Conservation (phyloP, 1,139 yeast species). For the Magnusiomyces starmeri region DNA sequence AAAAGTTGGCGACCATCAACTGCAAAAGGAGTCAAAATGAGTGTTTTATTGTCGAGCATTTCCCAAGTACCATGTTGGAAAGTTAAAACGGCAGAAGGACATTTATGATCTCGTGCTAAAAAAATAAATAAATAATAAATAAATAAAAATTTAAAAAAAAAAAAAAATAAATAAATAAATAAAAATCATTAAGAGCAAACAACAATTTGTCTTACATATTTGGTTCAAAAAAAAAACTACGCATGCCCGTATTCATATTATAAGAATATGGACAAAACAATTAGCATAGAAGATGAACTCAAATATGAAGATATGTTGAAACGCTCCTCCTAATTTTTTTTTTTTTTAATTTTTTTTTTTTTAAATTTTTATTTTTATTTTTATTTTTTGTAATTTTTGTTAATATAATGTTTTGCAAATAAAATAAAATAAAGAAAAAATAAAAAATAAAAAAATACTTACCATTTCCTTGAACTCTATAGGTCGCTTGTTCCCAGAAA, state of each 20-base stretch:
- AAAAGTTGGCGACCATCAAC: constrained; percentile 92
- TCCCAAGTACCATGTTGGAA: constrained; percentile 86
- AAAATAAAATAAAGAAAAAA: background rate
- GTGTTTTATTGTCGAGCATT: constrained; percentile 55
- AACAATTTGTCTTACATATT: constrained; percentile 29
- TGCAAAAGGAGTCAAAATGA: constrained; percentile 62
- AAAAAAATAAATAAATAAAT: constrained; percentile 25
- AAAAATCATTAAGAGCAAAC: background rate
- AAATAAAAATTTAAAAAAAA: background rate
- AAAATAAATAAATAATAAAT: background rate
- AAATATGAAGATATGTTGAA: background rate
- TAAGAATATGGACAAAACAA: background rate
- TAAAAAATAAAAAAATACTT: constrained; percentile 11
- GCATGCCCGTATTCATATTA: too few species aligned
- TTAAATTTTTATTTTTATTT: too few species aligned
- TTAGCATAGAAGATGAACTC: too few species aligned
- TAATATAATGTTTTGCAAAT: background rate
- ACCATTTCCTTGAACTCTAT: constrained; percentile 63
- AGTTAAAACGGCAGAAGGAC: constrained; percentile 74
- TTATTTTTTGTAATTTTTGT: background rate
- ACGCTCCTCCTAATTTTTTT: background rate
- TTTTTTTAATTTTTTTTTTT: too few species aligned
- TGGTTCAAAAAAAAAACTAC: too few species aligned
- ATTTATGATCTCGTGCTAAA: constrained; percentile 55
- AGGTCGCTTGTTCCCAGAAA: constrained; percentile 79